phyloP scores from a whole-genome alignment of 495 filamentous ascomycete species.

The Trichoderma parareesei region DNA sequence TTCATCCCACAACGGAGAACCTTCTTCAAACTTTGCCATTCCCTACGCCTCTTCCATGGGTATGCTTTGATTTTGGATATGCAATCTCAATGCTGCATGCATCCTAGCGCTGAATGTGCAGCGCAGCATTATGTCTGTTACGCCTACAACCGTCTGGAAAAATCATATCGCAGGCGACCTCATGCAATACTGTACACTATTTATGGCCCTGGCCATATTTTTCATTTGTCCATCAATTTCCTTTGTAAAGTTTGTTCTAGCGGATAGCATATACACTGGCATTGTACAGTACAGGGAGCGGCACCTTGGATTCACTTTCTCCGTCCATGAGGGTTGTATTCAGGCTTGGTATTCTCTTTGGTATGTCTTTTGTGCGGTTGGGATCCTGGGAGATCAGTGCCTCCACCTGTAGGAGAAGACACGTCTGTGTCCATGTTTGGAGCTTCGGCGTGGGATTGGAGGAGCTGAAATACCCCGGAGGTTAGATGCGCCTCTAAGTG shows the following conservation, averaged over 20 bases:
- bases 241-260: neutral
- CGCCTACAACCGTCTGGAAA: too few relatives aligned
- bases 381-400: neutral
- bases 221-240: neutral
- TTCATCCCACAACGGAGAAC: neutral
- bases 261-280: neutral
- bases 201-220: neutral
- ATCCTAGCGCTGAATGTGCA: too few relatives aligned
- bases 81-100: neutral
- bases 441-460: neutral
- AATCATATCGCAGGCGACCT: too few relatives aligned
- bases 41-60: neutral
- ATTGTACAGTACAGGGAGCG: neutral
- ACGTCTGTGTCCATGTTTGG: slow-evolving; percentile 1
- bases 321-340: neutral
- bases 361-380: neutral
- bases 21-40: neutral
- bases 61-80: neutral
- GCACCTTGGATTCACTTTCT: neutral
- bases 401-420: neutral
- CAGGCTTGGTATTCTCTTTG: neutral
- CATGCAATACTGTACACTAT: neutral
- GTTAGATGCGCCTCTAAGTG: neutral
- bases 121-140: too few relatives aligned
- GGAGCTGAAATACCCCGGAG: neutral